A percentile compares a stretch with the other conserved stretches of the same genome.
Evolutionary conservation across 192 early-diverging fungal species (phyloP).

Genomic region (Bifiguratus adelaidae): DNA sequence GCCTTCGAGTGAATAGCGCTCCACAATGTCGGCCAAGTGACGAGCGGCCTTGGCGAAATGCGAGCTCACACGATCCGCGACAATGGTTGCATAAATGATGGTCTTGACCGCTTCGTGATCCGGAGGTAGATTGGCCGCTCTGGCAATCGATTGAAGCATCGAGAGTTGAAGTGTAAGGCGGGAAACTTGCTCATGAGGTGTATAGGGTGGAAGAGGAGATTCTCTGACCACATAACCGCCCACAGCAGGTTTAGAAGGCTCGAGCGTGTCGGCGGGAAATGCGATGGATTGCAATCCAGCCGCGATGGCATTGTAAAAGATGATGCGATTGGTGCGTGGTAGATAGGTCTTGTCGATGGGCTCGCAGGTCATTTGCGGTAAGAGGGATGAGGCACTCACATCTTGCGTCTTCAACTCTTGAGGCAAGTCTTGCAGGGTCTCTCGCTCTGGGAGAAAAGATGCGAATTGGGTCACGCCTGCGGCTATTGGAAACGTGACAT

Average conservation of each 20-base stretch:
- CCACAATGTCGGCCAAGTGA: conserved; percentile 20
- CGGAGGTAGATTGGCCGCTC: conserved; percentile 10
- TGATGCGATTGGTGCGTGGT: conserved; percentile 6
- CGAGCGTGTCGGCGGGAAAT: conserved; percentile 1
- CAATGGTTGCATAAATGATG: conserved; percentile 16
- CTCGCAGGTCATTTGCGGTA: too few species aligned
- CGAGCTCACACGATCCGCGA: conserved; percentile 10
- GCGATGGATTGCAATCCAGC: conserved; percentile 9
- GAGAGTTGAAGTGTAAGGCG: conserved; percentile 18
- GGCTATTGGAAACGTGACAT: too few species aligned
- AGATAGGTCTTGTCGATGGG: conserved; percentile 6
- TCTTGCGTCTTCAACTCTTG: too few species aligned
- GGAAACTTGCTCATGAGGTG: conserved; percentile 4
- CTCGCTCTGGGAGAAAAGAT: too few species aligned
- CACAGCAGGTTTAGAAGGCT: not conserved
- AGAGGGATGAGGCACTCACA: too few species aligned
- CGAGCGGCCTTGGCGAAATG: conserved; percentile 14
- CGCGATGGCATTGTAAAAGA: conserved; percentile 20
- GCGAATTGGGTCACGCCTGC: too few species aligned
- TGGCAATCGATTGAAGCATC: conserved; percentile 24
- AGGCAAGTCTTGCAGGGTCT: too few species aligned
- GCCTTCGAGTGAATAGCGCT: conserved; percentile 1
- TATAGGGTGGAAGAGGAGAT: not conserved
- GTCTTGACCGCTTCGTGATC: conserved; percentile 15
- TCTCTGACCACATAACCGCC: too few species aligned